These are phyloP conservation scores for Fraxinus latifolia DNA, from an alignment of 305 asterid genomes.

Conservation along the genomic window DNA sequence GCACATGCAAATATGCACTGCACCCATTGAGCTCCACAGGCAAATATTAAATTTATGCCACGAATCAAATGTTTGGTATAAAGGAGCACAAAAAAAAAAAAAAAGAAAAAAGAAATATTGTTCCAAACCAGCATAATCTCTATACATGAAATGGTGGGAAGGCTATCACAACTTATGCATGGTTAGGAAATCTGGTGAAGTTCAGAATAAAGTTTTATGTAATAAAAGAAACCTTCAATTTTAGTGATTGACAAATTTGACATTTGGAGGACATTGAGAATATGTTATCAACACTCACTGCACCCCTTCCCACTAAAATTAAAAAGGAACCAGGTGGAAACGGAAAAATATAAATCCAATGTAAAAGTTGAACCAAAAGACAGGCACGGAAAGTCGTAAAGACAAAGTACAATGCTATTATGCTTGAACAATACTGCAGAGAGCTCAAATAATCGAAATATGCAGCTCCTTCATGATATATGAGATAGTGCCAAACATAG, in stretches of 20 bases:
- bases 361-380: slow-evolving; percentile 9
- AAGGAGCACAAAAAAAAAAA: neutral
- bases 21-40: neutral
- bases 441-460: neutral
- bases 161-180: neutral
- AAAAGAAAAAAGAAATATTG: neutral
- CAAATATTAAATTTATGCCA: neutral
- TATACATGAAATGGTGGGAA: neutral
- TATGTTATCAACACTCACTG: neutral
- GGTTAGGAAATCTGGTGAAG: neutral
- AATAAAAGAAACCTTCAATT: neutral
- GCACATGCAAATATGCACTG: neutral
- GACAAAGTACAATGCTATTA: neutral
- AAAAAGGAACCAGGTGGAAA: neutral
- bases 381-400: neutral
- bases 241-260: neutral
- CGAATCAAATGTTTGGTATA: neutral
- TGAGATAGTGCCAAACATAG: slow-evolving; percentile 17
- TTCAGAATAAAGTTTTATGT: neutral
- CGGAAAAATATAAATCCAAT: neutral
- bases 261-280: neutral
- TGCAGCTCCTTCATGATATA: slow-evolving; percentile 22
- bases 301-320: neutral
- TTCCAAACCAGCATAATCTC: neutral
- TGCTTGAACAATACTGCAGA: neutral